phyloP scores from a whole-genome alignment of 1,284 basidiomycete genomes.

The Ceraceosorus guamensis region DNA sequence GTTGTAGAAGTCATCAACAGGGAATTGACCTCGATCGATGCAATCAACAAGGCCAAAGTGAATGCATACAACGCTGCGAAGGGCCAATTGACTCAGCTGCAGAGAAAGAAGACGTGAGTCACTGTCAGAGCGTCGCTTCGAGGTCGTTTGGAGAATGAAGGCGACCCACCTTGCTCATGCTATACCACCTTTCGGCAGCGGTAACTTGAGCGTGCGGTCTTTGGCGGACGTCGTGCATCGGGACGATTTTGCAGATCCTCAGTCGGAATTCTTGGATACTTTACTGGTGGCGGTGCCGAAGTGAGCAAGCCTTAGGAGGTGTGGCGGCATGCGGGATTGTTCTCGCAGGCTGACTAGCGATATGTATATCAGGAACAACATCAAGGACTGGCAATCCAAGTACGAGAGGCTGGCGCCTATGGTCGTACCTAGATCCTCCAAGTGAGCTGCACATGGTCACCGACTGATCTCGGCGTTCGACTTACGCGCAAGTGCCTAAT shows the following conservation, averaged over 20 bases:
- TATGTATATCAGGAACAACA: constrained; percentile 57
- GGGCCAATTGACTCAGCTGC: constrained; percentile 82
- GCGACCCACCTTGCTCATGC: not conserved
- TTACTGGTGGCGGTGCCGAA: constrained; percentile 88
- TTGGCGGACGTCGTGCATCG: constrained; percentile 77
- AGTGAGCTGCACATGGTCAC: constrained; percentile 5
- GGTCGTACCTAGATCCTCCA: constrained; percentile 90
- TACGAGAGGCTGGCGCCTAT: constrained; percentile 83
- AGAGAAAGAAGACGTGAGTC: constrained; percentile 82
- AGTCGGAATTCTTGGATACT: constrained; percentile 91
- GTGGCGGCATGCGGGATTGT: not conserved
- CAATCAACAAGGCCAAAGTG: constrained; percentile 62
- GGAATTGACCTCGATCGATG: constrained; percentile 49
- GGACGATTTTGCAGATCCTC: constrained; percentile 66
- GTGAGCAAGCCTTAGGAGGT: constrained; percentile 53
- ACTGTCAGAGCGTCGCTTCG: not conserved
- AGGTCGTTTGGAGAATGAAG: constrained; percentile 1
- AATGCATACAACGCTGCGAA: constrained; percentile 91
- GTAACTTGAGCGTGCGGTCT: constrained; percentile 83
- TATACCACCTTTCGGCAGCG: constrained; percentile 54
- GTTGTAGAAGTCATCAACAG: constrained; percentile 73
- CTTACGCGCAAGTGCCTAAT: no score
- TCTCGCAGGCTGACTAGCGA: not conserved
- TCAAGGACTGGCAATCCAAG: constrained; percentile 79
- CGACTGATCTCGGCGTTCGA: not conserved